Evolutionary conservation across 768 basidiomycete species (phyloP).

Genomic region (Serendipita vermifera): DNA sequence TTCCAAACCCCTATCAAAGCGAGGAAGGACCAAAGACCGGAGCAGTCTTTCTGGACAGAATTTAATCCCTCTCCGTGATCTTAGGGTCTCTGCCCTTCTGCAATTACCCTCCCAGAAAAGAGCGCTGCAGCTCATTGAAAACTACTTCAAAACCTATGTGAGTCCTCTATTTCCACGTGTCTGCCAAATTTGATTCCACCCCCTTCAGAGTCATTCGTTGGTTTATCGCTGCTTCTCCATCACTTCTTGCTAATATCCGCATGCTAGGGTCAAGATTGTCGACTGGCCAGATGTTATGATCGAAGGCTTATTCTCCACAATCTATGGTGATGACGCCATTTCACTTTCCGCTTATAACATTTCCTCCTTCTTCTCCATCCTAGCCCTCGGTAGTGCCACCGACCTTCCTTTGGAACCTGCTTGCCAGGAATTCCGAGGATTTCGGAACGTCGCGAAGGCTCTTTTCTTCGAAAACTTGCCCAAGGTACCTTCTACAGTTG

Average conservation of each 20-base stretch:
- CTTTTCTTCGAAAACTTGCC: background rate
- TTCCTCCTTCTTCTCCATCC: background rate
- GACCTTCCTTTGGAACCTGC: background rate
- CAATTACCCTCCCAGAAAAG: background rate
- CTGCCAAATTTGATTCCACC: background rate
- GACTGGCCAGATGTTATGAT: background rate
- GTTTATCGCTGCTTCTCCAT: no score
- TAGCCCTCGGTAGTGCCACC: background rate
- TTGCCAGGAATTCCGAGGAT: background rate
- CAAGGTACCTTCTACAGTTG: background rate
- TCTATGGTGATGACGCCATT: no score
- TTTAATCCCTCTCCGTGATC: no score
- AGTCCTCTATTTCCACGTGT: background rate
- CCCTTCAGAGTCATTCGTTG: background rate
- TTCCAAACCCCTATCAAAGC: no score
- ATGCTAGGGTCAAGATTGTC: background rate
- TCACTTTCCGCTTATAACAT: no score
- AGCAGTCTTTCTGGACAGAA: no score
- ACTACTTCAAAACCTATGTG: background rate
- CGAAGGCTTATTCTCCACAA: no score
- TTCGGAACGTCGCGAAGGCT: background rate
- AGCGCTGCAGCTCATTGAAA: constrained; percentile 1
- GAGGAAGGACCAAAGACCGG: no score
- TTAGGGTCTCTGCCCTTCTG: background rate
- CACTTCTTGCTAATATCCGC: no score